Percentiles rank a stretch among this genome's conserved stretches.
phyloP scores from a whole-genome alignment of 768 basidiomycete genomes.

The Tylopilus rubrobrunneus region DNA sequence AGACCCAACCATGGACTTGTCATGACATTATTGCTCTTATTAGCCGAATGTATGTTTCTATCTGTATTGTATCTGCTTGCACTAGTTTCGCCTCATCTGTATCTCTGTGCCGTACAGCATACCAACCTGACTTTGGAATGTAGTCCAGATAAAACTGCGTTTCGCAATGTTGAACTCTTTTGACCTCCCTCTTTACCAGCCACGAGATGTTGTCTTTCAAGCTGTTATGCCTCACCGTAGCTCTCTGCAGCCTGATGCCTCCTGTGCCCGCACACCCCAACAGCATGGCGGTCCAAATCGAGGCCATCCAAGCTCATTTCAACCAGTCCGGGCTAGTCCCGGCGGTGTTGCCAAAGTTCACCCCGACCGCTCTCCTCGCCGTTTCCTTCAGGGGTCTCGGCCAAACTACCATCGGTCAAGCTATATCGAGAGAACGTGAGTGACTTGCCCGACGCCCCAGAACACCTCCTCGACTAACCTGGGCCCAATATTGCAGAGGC shows the following conservation, averaged over 20 bases:
- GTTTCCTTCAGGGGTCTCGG: conserved; percentile 49
- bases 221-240: conserved; percentile 24
- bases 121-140: conserved; percentile 21
- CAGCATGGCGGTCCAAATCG: conserved; percentile 42
- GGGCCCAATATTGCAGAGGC: conserved; percentile 43
- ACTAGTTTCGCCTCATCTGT: conserved; percentile 23
- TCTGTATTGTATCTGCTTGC: conserved; percentile 33
- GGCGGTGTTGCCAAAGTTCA: conserved; percentile 53
- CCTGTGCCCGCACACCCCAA: conserved; percentile 45
- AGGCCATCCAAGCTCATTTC: conserved; percentile 69
- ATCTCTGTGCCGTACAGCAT: conserved; percentile 9
- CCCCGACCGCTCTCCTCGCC: conserved; percentile 54
- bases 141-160: neutral
- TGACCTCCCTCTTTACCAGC: neutral
- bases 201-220: conserved; percentile 16
- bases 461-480: neutral
- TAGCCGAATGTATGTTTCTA: conserved; percentile 24
- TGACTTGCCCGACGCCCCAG: conserved; percentile 6
- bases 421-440: conserved; percentile 54
- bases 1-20: conserved; percentile 22
- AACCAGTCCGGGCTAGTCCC: conserved; percentile 58
- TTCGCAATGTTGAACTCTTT: neutral
- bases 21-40: conserved; percentile 24
- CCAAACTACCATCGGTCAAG: conserved; percentile 53
- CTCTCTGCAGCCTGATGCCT: conserved; percentile 31